phyloP scores from a whole-genome alignment of 768 basidiomycete genomes.

The Daedaleopsis sinensis region DNA sequence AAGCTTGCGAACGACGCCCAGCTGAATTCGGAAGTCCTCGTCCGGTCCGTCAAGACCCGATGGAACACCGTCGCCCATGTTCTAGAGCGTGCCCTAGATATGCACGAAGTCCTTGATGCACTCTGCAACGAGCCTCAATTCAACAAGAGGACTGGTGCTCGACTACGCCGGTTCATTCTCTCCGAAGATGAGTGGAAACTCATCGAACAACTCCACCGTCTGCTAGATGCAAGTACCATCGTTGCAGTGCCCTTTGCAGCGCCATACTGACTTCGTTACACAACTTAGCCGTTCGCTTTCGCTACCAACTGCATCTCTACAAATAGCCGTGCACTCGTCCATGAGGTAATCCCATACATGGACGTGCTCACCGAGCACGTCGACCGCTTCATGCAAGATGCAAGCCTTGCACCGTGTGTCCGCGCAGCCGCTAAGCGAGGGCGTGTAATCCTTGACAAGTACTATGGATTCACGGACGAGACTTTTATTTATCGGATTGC shows the following conservation, averaged over 20 bases:
- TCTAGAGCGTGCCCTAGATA: slow-evolving; percentile 18
- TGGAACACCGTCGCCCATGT: slow-evolving; percentile 30
- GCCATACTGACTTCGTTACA: background rate
- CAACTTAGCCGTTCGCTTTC: slow-evolving; percentile 24
- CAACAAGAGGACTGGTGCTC: slow-evolving; percentile 14
- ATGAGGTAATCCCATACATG: slow-evolving; percentile 34
- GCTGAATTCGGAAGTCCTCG: slow-evolving; percentile 8
- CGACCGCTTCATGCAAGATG: slow-evolving; percentile 22
- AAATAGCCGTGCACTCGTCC: slow-evolving; percentile 25
- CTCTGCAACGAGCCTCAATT: slow-evolving; percentile 19
- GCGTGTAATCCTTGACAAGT: slow-evolving; percentile 31
- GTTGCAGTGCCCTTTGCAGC: background rate
- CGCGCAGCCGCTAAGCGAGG: slow-evolving; percentile 27
- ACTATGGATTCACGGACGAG: slow-evolving; percentile 31
- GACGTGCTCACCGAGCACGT: slow-evolving; percentile 29
- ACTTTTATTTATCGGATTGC: slow-evolving; percentile 29
- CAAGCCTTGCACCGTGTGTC: slow-evolving; percentile 10
- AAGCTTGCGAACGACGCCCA: background rate
- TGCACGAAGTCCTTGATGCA: slow-evolving; percentile 17
- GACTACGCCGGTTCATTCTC: slow-evolving; percentile 19
- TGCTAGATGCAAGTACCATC: slow-evolving; percentile 27
- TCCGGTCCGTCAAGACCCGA: slow-evolving; percentile 24
- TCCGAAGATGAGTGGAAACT: slow-evolving; percentile 25
- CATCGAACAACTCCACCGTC: slow-evolving; percentile 23
- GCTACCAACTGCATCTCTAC: slow-evolving; percentile 31